Conservation (phyloP, 2,329 filamentous ascomycete species). For the Claviceps quebecensis region DNA sequence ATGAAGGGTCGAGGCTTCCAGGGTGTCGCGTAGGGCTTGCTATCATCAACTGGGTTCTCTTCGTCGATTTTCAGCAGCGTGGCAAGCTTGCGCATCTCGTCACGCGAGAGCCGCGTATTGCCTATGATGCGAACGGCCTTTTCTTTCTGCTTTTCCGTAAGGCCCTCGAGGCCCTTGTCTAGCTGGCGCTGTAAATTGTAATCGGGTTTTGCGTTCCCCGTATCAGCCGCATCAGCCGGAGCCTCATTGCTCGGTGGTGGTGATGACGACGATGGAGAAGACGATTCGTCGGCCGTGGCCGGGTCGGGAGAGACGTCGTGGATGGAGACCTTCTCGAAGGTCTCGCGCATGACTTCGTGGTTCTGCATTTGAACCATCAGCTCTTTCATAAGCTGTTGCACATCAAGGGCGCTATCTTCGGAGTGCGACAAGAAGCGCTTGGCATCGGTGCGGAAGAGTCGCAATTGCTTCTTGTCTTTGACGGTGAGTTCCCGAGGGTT, state of each 20-base stretch:
- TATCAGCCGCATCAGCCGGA: background rate
- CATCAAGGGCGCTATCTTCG: constrained; percentile 16
- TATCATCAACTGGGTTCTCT: constrained; percentile 62
- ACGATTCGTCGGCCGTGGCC: constrained; percentile 5
- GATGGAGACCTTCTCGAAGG: constrained; percentile 17
- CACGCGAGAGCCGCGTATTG: constrained; percentile 22
- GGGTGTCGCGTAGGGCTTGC: constrained; percentile 79
- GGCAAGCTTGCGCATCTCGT: constrained; percentile 40
- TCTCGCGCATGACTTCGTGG: constrained; percentile 17
- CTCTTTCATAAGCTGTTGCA: constrained; percentile 17
- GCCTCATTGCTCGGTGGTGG: background rate
- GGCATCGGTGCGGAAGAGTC: constrained; percentile 54
- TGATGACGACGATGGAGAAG: constrained; percentile 5
- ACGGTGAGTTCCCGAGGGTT: constrained; percentile 42
- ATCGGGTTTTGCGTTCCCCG: constrained; percentile 7
- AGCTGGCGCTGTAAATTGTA: constrained; percentile 19
- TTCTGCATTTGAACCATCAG: constrained; percentile 20
- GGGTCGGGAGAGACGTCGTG: constrained; percentile 4
- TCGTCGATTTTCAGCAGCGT: constrained; percentile 46
- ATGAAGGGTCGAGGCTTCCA: constrained; percentile 82
- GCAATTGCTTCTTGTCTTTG: constrained; percentile 62
- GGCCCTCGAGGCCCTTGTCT: constrained; percentile 21
- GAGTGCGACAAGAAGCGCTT: constrained; percentile 41
- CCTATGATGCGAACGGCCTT: constrained; percentile 21
- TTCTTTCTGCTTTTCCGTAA: constrained; percentile 18